These are phyloP conservation scores for Narthecium ossifragum DNA, from an alignment of 106 monocot species.

Conservation along the genomic window DNA sequence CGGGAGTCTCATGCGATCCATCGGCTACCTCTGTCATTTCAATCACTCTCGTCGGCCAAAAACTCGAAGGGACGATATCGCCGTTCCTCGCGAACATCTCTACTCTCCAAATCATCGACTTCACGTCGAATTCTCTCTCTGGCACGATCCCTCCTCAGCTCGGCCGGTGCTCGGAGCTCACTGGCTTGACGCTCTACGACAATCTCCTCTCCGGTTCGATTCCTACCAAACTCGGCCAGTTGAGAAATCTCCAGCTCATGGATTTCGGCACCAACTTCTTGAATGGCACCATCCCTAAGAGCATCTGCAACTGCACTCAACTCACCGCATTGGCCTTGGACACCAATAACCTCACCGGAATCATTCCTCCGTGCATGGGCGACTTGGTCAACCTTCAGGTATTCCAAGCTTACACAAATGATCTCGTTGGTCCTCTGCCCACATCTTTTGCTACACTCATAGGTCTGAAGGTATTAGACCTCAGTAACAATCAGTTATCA, in stretches of 20 bases:
- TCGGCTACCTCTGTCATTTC: constrained; percentile 29
- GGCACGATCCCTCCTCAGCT: constrained; percentile 62
- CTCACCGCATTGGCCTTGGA: constrained; percentile 25
- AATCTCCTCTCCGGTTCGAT: constrained; percentile 54
- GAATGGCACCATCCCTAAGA: constrained; percentile 49
- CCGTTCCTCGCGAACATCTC: constrained; percentile 66
- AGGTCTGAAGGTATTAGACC: constrained; percentile 40
- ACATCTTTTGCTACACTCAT: constrained; percentile 41
- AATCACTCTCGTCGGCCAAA: constrained; percentile 19
- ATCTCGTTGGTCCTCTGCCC: constrained; percentile 51
- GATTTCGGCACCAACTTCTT: constrained; percentile 50
- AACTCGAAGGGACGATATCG: constrained; percentile 45
- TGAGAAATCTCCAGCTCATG: constrained; percentile 39
- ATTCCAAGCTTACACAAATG: constrained; percentile 35
- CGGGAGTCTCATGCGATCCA: constrained; percentile 58
- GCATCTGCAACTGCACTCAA: constrained; percentile 53
- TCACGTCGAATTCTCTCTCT: constrained; percentile 41
- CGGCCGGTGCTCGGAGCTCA: constrained; percentile 36
- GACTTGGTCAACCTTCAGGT: constrained; percentile 38
- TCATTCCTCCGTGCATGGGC: constrained; percentile 51
- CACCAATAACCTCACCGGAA: constrained; percentile 56
- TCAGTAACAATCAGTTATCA: constrained; percentile 53
- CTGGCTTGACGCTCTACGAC: constrained; percentile 18
- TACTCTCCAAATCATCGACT: constrained; percentile 49
- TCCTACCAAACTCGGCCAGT: constrained; percentile 43